phyloP scores from a whole-genome alignment of 306 rosid genomes.

The Trifolium repens region DNA sequence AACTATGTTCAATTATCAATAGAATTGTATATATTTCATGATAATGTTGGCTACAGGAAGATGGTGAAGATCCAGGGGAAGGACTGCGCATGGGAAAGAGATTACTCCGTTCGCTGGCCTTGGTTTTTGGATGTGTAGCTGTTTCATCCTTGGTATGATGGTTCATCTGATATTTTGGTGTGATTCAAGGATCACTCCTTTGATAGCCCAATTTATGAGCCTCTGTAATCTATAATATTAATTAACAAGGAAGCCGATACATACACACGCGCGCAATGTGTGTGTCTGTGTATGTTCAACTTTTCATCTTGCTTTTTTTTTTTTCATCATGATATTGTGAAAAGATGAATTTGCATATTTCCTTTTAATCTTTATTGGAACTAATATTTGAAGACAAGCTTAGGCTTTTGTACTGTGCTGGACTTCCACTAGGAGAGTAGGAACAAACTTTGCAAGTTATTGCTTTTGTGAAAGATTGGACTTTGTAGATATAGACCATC shows the following conservation, averaged over 20 bases:
- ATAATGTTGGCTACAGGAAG: constrained; percentile 70
- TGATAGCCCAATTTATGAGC: constrained; percentile 11
- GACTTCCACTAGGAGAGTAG: constrained; percentile 24
- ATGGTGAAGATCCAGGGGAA: constrained; percentile 89
- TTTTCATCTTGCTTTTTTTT: constrained; percentile 26
- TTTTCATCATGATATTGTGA: constrained; percentile 14
- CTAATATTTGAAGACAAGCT: constrained; percentile 29
- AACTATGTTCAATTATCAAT: background rate
- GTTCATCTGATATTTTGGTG: constrained; percentile 41
- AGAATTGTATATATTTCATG: constrained; percentile 40
- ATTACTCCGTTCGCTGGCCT: constrained; percentile 77
- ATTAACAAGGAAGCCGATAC: constrained; percentile 26
- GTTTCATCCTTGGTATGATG: constrained; percentile 78
- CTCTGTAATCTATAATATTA: background rate
- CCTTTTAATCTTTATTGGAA: constrained; percentile 17
- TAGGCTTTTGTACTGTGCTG: constrained; percentile 15
- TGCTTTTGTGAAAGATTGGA: constrained; percentile 10
- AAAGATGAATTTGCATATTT: constrained; percentile 24
- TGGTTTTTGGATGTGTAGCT: constrained; percentile 93
- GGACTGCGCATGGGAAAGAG: constrained; percentile 95
- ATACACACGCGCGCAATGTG: background rate
- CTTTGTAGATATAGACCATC: constrained; percentile 14
- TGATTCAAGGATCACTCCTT: constrained; percentile 34
- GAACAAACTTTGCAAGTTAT: constrained; percentile 10
- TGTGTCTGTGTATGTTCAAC: background rate